Conservation (phyloP, 768 basidiomycete genomes). For the Suillus occidentalis region DNA sequence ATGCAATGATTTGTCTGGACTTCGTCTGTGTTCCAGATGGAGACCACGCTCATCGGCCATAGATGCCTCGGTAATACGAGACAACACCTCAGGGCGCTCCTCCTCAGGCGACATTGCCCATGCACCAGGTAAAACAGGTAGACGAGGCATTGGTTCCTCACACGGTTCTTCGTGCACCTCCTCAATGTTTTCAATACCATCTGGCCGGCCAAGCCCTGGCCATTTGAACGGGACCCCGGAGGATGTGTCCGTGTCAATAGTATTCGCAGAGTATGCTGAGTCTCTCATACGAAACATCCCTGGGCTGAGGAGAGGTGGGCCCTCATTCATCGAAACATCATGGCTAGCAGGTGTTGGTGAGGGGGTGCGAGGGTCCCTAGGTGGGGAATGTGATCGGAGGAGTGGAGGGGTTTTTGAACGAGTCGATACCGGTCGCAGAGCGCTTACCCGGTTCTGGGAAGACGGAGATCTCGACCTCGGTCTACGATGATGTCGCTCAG, state of each 20-base stretch:
- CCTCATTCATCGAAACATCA: constrained; percentile 22
- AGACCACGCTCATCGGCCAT: constrained; percentile 27
- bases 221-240: constrained; percentile 61
- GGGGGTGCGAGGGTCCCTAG: constrained; percentile 26
- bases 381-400: constrained; percentile 27
- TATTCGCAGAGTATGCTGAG: constrained; percentile 56
- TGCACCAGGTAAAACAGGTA: constrained; percentile 49
- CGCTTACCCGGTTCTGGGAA: constrained; percentile 25
- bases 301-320: constrained; percentile 47
- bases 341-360: constrained; percentile 21
- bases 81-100: constrained; percentile 37
- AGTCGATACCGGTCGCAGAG: constrained; percentile 34
- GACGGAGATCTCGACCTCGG: constrained; percentile 25
- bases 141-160: constrained; percentile 24
- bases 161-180: constrained; percentile 33
- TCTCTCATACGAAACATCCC: constrained; percentile 59
- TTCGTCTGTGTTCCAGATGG: constrained; percentile 26
- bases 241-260: constrained; percentile 42
- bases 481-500: constrained; percentile 17
- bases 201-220: constrained; percentile 48
- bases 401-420: constrained; percentile 43
- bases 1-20: constrained; percentile 40
- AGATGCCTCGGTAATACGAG: constrained; percentile 19
- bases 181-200: constrained; percentile 38
- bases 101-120: constrained; percentile 58